These are phyloP conservation scores for Aspergillus cristatus DNA, from an alignment of 495 filamentous ascomycete genomes.

Conservation along the genomic window DNA sequence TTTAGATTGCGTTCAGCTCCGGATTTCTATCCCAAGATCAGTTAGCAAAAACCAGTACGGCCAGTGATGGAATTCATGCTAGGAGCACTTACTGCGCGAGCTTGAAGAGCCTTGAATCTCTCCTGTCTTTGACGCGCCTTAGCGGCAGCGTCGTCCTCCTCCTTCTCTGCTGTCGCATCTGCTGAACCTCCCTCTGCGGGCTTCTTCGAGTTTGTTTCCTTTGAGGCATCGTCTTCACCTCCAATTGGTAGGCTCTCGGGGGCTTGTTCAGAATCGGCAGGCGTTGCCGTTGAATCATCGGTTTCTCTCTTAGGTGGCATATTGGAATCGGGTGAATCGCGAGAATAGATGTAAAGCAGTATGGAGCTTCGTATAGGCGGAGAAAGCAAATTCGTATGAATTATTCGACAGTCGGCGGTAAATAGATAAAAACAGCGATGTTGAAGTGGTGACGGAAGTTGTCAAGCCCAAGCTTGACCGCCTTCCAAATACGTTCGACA, in stretches of 20 bases:
- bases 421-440: not conserved
- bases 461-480: too few species aligned
- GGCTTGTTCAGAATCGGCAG: not conserved
- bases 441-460: not conserved
- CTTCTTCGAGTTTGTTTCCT: slow-evolving; percentile 2
- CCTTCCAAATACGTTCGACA: too few species aligned
- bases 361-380: too few species aligned
- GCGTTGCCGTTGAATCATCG: not conserved
- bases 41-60: slow-evolving; percentile 1
- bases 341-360: not conserved
- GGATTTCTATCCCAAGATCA: slow-evolving; percentile 44
- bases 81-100: slow-evolving; percentile 50
- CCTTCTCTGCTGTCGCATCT: slow-evolving; percentile 6
- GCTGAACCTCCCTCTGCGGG: slow-evolving; percentile 1
- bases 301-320: slow-evolving; percentile 1
- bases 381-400: too few species aligned
- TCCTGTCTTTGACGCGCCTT: slow-evolving; percentile 28
- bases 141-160: slow-evolving; percentile 20
- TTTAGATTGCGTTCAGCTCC: slow-evolving; percentile 70
- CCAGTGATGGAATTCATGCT: not conserved
- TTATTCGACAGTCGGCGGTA: not conserved
- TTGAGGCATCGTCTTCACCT: not conserved
- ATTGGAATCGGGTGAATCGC: not conserved
- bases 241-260: not conserved
- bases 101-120: slow-evolving; percentile 75